Evolutionary conservation across 192 early-diverging fungal species (phyloP), one percentile per base, ranked within the genome.

Genomic region (Coemansia sp.): DNA sequence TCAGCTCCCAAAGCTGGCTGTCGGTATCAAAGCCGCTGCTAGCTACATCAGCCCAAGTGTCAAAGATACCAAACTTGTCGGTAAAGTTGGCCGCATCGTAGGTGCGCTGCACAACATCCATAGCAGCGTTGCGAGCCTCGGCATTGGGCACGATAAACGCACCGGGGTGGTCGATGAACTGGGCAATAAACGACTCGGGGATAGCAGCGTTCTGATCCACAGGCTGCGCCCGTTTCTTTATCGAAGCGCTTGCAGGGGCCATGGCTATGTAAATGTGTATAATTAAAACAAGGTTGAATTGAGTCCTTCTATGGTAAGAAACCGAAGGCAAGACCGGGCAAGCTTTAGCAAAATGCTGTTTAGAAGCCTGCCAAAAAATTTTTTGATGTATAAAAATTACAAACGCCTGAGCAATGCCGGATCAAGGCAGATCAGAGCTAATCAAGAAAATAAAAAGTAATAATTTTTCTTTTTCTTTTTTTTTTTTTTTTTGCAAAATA

Each of bases 1-100:
- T 78, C 62, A 95, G 88, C 67, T 93, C 90, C 95, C 95, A 98
- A 38, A 98, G 84, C 79, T 95, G 93, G 49, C 88, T 83, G 39
- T 82, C 55, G 11, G 52, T 35, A 43, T 69, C 67, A 38, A 77
- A 77, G 14, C 74, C 74, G 28, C 66, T 77, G 11, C 48, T 51
- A 0, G 45, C 17, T 1, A 67, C 65, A 2, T 64, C 43, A 26
- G 36, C 54, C 72, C 64, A 68, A 46, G 62, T 60, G 33, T 74
- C 71, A n/a, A 61, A 74, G 2, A 74, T 50, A 1, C 71, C 71
- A 50, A 67, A 74, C 50, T 74, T 74, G 44, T 64, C 72, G 3
- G 60, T 15, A 28, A 23, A 19, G 38, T 67, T 75, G 46, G 60
- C 64, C n/a, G 72, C 64, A 46, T 68, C 65, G 52, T 68, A 68